Evolutionary conservation across 208 protist species (phyloP).

Genomic region (Herpetomonas muscarum): DNA sequence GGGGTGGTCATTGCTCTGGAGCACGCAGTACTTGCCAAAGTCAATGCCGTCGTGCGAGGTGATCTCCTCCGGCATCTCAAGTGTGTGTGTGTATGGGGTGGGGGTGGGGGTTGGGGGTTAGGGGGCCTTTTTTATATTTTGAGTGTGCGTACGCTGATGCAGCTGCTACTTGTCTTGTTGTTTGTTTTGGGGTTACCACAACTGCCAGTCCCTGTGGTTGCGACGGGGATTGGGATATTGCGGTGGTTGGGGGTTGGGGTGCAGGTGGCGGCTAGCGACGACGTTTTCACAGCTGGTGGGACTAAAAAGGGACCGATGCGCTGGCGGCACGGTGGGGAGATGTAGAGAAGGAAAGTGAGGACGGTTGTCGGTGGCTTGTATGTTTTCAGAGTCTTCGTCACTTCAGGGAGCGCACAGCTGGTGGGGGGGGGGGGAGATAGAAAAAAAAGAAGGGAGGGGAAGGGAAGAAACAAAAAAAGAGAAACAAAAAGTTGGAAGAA

Average conservation of each 20-base stretch:
- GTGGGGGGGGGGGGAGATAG: constrained; percentile 5
- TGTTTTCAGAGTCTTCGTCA: background rate
- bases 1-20: constrained; percentile 85
- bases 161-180: no score
- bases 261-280: no score
- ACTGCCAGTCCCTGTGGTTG: no score
- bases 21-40: constrained; percentile 80
- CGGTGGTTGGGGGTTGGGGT: no score
- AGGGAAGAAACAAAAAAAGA: background rate
- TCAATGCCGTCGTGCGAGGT: constrained; percentile 53
- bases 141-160: background rate
- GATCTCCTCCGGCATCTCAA: constrained; percentile 56
- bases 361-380: background rate
- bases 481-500: constrained; percentile 3
- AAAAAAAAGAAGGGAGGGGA: constrained; percentile 7
- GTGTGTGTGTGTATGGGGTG: background rate
- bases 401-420: background rate
- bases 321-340: no score
- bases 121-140: background rate
- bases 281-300: no score
- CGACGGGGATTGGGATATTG: no score
- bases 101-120: background rate
- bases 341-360: no score
- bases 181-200: no score
- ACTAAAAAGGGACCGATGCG: no score